Evolutionary conservation across 106 monocot genomes (phyloP).

Genomic region (Dactylorhiza incarnata): DNA sequence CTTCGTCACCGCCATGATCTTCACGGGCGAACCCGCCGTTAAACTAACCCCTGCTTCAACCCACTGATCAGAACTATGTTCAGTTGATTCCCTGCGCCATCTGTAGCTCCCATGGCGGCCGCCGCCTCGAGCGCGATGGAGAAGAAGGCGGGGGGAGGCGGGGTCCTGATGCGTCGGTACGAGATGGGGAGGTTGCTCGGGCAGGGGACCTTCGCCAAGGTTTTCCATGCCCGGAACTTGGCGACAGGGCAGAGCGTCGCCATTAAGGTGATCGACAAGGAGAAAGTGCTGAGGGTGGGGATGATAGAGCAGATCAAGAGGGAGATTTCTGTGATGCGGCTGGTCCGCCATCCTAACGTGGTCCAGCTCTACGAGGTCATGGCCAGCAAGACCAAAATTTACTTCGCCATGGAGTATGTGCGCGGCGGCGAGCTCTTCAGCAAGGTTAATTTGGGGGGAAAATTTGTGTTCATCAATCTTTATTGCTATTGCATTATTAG

Average conservation of each 20-base stretch:
- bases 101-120: neutral
- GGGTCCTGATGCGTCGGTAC: constrained; percentile 52
- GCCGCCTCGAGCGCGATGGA: neutral
- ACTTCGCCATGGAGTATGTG: constrained; percentile 70
- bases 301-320: constrained; percentile 69
- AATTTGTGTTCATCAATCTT: no score
- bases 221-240: constrained; percentile 43
- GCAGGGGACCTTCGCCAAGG: constrained; percentile 62
- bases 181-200: constrained; percentile 47
- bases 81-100: neutral
- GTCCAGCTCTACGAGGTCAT: constrained; percentile 71
- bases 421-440: constrained; percentile 59
- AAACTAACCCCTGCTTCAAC: no score
- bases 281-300: constrained; percentile 44
- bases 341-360: constrained; percentile 54
- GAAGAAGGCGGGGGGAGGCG: constrained; percentile 31
- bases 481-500: no score
- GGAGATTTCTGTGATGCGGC: constrained; percentile 61
- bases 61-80: no score
- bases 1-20: neutral
- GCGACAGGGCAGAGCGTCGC: constrained; percentile 35
- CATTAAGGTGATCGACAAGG: constrained; percentile 59
- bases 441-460: no score
- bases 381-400: constrained; percentile 74
- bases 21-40: neutral